Percentiles rank a stretch among this genome's conserved stretches.
Conservation (phyloP, 805 yeast genomes). For the Priceomyces melissophilus region DNA sequence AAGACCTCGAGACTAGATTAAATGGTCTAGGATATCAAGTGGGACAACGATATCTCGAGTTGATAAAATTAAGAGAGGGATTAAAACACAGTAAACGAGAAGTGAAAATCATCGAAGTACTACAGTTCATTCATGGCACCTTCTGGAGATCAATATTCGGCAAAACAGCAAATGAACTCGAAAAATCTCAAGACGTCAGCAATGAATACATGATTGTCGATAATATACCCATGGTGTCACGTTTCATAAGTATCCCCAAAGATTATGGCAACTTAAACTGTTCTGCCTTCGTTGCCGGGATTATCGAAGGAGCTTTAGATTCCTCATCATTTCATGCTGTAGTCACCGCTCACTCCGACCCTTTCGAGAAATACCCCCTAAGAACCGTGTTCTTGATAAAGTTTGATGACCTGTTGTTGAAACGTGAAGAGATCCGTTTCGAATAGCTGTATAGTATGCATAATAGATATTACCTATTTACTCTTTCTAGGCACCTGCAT, state of each 20-base stretch:
- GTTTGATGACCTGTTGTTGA: conserved; percentile 56
- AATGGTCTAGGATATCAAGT: conserved; percentile 75
- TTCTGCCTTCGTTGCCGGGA: conserved; percentile 80
- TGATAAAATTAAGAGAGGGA: conserved; percentile 67
- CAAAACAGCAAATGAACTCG: conserved; percentile 67
- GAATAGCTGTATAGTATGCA: conserved; percentile 10
- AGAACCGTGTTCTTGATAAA: conserved; percentile 76
- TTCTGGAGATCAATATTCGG: conserved; percentile 78
- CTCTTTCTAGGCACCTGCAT: no score
- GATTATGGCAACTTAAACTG: conserved; percentile 77
- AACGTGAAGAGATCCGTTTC: conserved; percentile 50
- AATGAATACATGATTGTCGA: conserved; percentile 79
- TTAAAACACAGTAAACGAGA: conserved; percentile 60
- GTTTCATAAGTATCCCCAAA: conserved; percentile 71
- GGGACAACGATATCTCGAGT: conserved; percentile 69
- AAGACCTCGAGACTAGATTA: conserved; percentile 53
- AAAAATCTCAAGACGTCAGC: conserved; percentile 65
- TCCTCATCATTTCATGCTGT: conserved; percentile 66
- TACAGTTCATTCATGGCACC: conserved; percentile 68
- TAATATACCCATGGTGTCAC: conserved; percentile 65
- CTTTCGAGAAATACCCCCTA: conserved; percentile 52
- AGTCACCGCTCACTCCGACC: conserved; percentile 82
- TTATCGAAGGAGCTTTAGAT: conserved; percentile 79
- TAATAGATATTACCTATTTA: background rate
- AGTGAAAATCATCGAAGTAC: conserved; percentile 57